phyloP scores from a whole-genome alignment of 257 asterid genomes.

The Verbascum thapsus region DNA sequence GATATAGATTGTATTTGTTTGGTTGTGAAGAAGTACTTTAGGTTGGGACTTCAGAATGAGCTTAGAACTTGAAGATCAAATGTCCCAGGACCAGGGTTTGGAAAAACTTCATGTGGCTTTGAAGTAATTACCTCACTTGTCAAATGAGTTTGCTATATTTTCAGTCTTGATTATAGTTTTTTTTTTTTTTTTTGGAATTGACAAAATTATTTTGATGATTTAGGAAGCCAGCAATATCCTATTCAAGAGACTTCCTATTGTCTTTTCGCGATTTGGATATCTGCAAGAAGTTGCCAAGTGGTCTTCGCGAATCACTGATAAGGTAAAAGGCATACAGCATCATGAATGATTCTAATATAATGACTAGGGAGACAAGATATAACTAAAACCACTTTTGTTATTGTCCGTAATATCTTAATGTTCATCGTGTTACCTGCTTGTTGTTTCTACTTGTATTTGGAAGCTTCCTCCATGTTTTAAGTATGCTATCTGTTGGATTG shows the following conservation, averaged over 20 bases:
- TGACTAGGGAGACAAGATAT: constrained; percentile 12
- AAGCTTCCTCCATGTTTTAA: constrained; percentile 22
- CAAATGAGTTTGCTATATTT: constrained; percentile 25
- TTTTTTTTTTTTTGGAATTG: constrained; percentile 16
- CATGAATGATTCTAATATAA: not conserved
- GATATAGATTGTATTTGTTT: constrained; percentile 36
- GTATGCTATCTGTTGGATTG: constrained; percentile 33
- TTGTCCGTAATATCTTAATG: not conserved
- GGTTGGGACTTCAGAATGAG: constrained; percentile 56
- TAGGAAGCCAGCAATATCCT: constrained; percentile 63
- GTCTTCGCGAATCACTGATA: constrained; percentile 49
- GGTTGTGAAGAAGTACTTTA: constrained; percentile 28
- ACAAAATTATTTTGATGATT: constrained; percentile 34
- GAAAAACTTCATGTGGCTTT: constrained; percentile 34
- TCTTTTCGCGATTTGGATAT: constrained; percentile 62
- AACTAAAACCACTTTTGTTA: not conserved
- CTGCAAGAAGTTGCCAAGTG: constrained; percentile 78
- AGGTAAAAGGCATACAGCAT: constrained; percentile 46
- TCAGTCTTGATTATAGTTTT: not conserved
- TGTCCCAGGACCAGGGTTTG: constrained; percentile 36
- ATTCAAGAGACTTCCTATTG: constrained; percentile 70
- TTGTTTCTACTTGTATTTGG: constrained; percentile 14
- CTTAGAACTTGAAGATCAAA: constrained; percentile 54
- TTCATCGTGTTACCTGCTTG: constrained; percentile 23
- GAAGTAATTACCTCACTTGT: constrained; percentile 46